Evolutionary conservation across 2,329 filamentous ascomycete genomes (phyloP), one percentile per base, ranked within the genome.

Genomic region (Hypoxylon sp.): DNA sequence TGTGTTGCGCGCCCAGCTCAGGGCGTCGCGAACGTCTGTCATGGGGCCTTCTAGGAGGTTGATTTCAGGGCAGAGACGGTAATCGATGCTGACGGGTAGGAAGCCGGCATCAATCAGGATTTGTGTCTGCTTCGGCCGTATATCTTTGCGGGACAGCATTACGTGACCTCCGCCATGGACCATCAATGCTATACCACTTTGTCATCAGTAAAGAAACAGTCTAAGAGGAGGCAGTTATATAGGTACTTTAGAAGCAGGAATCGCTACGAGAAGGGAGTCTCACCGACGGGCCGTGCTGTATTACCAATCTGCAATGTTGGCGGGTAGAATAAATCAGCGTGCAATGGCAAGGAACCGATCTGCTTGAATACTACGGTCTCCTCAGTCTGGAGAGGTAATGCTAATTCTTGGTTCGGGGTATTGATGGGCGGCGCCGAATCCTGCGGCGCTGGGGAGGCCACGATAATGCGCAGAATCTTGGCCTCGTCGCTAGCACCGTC

Each of bases 1-100:
- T 0, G 63, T 68, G 0, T 74, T 64, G 1, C 80, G 76, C 0
- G 78, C 77, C 83, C 84, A 86, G 0, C 57, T 8, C 1, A 83
- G 73, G 0, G 84, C 82, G 66, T 85, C 82, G 13, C 78, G 73
- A 0, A 81, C 77, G 68, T 87, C 86, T 2, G 70, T 68, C 73
- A 87, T 81, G 0, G 85, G 79, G 0, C 85, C 86, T 1, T 84
- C 80, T 3, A 78, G 52, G 2, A 87, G 70, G 19, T 75, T 81
- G 2, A 81, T 77, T 47, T 86, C 83, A 0, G 85, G 85, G 62
- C 84, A 87, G 1, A 87, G 79, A 0, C 84, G 76, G 66, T 87
- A 85, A 70, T 87, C 85, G 0, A 86, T 57, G 65, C 81, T 84
- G 10, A 87, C 73, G 0, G 85, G 83, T 2, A 86, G 72, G 44